Base-by-base conservation (phyloP, 1,139 yeast genomes). In the Zygosaccharomyces sapae region DNA sequence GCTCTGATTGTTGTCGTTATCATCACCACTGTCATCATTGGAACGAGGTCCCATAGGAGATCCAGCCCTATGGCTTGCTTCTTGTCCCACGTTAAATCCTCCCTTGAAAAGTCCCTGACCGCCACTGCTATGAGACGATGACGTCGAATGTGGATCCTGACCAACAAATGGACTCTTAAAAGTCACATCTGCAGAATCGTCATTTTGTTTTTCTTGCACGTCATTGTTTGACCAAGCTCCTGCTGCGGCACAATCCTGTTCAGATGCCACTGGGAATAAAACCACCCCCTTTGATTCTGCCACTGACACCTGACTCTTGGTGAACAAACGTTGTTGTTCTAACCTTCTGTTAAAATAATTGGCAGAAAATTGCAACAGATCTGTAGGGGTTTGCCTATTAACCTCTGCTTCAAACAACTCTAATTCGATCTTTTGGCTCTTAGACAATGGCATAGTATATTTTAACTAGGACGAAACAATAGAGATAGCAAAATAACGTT, bases 341-440 rank as follows among this genome's bases (percentile, higher is more conserved):
- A 85, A 70, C 54, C 81, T 78, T 44, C 73, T 65, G 59, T 76
- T 77, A 70, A 85, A 85, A 66, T 81, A 83, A 63, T 81, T 77
- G 52, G 86, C 84, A 60, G 90, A 82, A 67, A 84, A 86, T 63
- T 85, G 90, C 52, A 85, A 67, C 27, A 84, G 71, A 62, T 85
- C 90, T 16, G 71, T 66, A 1, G 95, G 95, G 57, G 81, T 78
- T 58, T 80, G 77, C 46, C 75, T 70, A 46, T 74, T 70, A 52
- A 85, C 72, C 63, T 82, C 87, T 59, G 73, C 75, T 65, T 81
- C 82, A 64, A 83, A 79, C 53, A 73, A 79, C 59, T 77, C 76
- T 66, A 83, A 73, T 65, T 82, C 88, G 50, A 78, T 67, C 46
- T 70, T 64, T 56, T 74, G 75, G 41, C 71, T 73, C 44, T 59